Conservation (phyloP, 2,329 filamentous ascomycete species). For the Penicillium expansum region DNA sequence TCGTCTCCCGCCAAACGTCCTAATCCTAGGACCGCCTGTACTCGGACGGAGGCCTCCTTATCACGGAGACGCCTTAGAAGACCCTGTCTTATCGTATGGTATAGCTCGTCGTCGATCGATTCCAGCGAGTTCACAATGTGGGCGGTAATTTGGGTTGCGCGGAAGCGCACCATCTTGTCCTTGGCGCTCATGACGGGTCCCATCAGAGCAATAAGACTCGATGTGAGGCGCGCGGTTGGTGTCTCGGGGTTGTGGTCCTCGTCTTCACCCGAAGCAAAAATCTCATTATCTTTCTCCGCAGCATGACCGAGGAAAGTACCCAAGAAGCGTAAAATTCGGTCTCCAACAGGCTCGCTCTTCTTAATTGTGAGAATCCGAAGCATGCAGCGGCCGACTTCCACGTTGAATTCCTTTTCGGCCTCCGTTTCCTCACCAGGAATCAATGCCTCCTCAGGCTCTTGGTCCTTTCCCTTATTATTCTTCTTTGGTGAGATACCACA, state of each 20-base stretch:
- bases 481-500: constrained; percentile 53
- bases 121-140: constrained; percentile 92
- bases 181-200: constrained; percentile 78
- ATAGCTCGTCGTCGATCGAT: constrained; percentile 87
- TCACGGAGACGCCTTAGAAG: constrained; percentile 84
- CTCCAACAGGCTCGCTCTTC: constrained; percentile 85
- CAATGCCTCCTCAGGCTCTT: constrained; percentile 49
- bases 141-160: constrained; percentile 83
- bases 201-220: constrained; percentile 68
- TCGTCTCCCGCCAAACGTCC: constrained; percentile 77
- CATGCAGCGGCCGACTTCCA: constrained; percentile 79
- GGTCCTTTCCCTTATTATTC: constrained; percentile 45
- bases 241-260: constrained; percentile 74
- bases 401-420: constrained; percentile 82
- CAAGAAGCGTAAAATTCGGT: constrained; percentile 79
- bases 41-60: constrained; percentile 87
- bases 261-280: constrained; percentile 60
- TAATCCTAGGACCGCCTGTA: constrained; percentile 89
- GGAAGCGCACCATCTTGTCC: constrained; percentile 88
- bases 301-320: constrained; percentile 79
- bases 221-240: constrained; percentile 75
- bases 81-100: constrained; percentile 74
- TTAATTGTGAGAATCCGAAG: constrained; percentile 80
- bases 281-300: constrained; percentile 65
- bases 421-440: constrained; percentile 60